phyloP scores from a whole-genome alignment of 1,284 basidiomycete genomes.

The Ceratobasidium sp. region DNA sequence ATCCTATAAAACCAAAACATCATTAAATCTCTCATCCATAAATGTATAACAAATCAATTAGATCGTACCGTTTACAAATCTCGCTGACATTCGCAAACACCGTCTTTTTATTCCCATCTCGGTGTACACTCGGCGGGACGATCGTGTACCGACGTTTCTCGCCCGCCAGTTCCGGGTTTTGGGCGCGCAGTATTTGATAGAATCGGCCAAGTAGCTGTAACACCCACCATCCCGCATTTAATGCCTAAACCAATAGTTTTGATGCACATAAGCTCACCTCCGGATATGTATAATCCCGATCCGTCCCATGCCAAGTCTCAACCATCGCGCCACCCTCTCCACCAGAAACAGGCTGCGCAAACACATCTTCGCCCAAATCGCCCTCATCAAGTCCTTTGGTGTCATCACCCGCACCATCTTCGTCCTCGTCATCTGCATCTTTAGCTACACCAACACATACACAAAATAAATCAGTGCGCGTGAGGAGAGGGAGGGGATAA shows the following conservation, averaged over 20 bases:
- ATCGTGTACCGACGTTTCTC: slow-evolving; percentile 96
- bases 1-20: slow-evolving; percentile 62
- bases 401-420: slow-evolving; percentile 68
- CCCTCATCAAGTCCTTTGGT: slow-evolving; percentile 70
- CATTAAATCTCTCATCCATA: background rate
- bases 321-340: slow-evolving; percentile 79
- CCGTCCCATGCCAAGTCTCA: slow-evolving; percentile 86
- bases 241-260: too few relatives aligned
- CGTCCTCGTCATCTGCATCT: slow-evolving; percentile 70
- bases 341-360: slow-evolving; percentile 65
- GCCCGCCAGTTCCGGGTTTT: slow-evolving; percentile 93
- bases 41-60: background rate
- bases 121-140: slow-evolving; percentile 93
- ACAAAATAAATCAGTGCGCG: background rate
- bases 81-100: slow-evolving; percentile 97
- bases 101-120: slow-evolving; percentile 96
- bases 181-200: slow-evolving; percentile 91
- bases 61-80: slow-evolving; percentile 86
- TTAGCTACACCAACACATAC: slow-evolving; percentile 52
- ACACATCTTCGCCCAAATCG: slow-evolving; percentile 88
- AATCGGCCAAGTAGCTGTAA: slow-evolving; percentile 90
- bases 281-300: slow-evolving; percentile 94
- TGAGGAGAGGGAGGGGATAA: too few relatives aligned
- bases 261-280: too few relatives aligned
- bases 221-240: slow-evolving; percentile 39